Evolutionary conservation across 768 basidiomycete species (phyloP).

Genomic region (Boletus insuetus): DNA sequence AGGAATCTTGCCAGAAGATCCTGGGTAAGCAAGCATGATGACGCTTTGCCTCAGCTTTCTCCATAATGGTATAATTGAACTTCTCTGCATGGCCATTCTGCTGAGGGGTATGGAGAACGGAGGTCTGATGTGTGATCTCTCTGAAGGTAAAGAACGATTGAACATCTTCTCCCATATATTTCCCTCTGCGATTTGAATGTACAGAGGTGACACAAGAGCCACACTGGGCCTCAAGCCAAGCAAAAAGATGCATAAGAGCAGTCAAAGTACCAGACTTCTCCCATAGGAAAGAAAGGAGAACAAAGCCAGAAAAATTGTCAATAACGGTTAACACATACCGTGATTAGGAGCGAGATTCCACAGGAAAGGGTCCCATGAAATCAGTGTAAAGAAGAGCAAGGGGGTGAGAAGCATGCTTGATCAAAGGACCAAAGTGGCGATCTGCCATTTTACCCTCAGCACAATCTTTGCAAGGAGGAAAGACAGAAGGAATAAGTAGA

Average conservation of each 20-base stretch:
- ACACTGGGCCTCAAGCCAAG: background rate
- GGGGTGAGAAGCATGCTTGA: too few species aligned
- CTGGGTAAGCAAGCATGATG: background rate
- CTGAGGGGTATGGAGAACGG: background rate
- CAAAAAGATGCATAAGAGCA: accelerated
- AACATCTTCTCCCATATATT: background rate
- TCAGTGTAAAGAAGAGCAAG: background rate
- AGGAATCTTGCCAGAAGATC: background rate
- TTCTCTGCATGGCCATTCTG: background rate
- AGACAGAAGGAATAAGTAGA: too few species aligned
- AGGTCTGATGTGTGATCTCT: background rate
- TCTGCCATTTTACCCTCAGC: background rate
- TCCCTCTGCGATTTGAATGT: background rate
- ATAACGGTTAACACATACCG: background rate
- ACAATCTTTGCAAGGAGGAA: too few species aligned
- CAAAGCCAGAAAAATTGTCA: background rate
- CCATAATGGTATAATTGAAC: background rate
- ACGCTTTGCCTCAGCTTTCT: background rate
- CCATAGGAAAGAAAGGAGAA: background rate
- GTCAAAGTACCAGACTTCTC: background rate
- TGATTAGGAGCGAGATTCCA: background rate
- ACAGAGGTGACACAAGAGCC: background rate
- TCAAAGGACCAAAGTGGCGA: background rate
- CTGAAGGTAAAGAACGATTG: background rate
- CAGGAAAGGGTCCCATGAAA: background rate